Percentiles rank a stretch among this genome's conserved stretches.
Evolutionary conservation across 2,329 filamentous ascomycete species (phyloP).

Genomic region (Phyllosticta citribraziliensis): DNA sequence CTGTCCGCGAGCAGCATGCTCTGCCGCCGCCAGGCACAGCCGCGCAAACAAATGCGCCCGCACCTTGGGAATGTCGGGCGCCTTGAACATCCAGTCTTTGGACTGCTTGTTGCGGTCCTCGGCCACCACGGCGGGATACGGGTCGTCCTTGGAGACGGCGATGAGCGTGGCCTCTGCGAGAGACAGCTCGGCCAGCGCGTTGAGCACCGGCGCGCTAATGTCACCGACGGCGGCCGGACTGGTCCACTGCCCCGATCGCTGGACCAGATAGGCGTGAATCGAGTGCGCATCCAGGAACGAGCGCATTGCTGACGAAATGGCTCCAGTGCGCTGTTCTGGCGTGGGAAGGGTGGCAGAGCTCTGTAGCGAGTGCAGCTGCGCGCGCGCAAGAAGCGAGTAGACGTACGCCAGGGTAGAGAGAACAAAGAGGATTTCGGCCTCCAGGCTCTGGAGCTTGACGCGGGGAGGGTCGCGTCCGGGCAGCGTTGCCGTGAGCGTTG

Average conservation of each 20-base stretch:
- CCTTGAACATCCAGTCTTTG: slow-evolving; percentile 93
- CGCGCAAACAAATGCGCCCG: slow-evolving; percentile 80
- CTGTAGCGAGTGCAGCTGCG: slow-evolving; percentile 64
- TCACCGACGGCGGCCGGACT: slow-evolving; percentile 24
- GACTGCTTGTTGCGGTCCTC: slow-evolving; percentile 74
- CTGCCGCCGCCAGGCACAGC: slow-evolving; percentile 76
- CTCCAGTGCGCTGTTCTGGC: slow-evolving; percentile 57
- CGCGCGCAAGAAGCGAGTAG: slow-evolving; percentile 62
- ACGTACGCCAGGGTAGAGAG: slow-evolving; percentile 68
- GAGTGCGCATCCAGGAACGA: slow-evolving; percentile 68
- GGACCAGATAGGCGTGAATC: slow-evolving; percentile 62
- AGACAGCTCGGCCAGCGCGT: slow-evolving; percentile 49
- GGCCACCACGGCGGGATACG: slow-evolving; percentile 73
- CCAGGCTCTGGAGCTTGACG: slow-evolving; percentile 62
- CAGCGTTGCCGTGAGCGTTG: slow-evolving; percentile 59
- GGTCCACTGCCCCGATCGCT: slow-evolving; percentile 36
- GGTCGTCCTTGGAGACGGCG: slow-evolving; percentile 87
- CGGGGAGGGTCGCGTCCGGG: slow-evolving; percentile 52
- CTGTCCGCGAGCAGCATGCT: slow-evolving; percentile 69
- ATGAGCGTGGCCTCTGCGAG: slow-evolving; percentile 83
- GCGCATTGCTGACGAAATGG: slow-evolving; percentile 66
- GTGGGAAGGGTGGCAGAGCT: slow-evolving; percentile 37
- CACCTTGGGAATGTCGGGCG: slow-evolving; percentile 79
- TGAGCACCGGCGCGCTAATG: slow-evolving; percentile 33
- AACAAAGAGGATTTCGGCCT: slow-evolving; percentile 74